Evolutionary conservation across 371 early-diverging fungal species (phyloP).

Genomic region (Lichtheimia ornata): DNA sequence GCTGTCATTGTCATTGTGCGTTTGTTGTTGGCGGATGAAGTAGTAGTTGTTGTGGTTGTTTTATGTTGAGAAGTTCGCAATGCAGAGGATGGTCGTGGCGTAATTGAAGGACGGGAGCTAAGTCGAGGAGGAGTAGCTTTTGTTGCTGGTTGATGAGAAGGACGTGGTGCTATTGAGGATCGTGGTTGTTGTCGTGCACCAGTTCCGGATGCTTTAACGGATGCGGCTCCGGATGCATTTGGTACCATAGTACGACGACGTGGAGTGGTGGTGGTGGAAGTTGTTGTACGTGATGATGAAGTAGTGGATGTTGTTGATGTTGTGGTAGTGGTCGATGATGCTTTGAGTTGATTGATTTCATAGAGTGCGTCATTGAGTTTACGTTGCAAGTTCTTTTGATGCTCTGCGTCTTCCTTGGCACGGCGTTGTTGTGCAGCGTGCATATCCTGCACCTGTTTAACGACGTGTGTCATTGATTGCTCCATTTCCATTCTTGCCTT

Average conservation of each 20-base stretch:
- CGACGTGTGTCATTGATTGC: conserved; percentile 31
- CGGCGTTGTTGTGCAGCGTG: conserved; percentile 27
- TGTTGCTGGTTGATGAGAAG: too few species aligned
- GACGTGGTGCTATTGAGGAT: too few species aligned
- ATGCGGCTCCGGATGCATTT: too few species aligned
- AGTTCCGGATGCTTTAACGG: too few species aligned
- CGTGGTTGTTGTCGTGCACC: too few species aligned
- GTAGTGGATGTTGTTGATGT: background rate
- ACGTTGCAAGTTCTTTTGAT: conserved; percentile 14
- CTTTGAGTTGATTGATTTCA: conserved; percentile 22
- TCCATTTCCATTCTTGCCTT: conserved; percentile 34
- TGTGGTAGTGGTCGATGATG: conserved; percentile 4
- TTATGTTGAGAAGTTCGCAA: too few species aligned
- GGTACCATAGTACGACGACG: background rate
- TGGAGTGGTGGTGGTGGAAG: conserved; percentile 8
- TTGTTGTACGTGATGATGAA: conserved; percentile 5
- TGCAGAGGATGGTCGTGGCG: too few species aligned
- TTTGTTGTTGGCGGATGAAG: too few species aligned
- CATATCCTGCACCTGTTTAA: conserved; percentile 40
- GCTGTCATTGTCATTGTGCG: background rate
- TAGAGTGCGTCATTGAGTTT: conserved; percentile 23
- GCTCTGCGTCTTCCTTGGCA: conserved; percentile 23
- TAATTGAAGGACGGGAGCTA: too few species aligned
- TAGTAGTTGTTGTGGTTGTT: too few species aligned
- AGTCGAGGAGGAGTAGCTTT: too few species aligned